These are phyloP conservation scores for Metroxylon sagu DNA, from an alignment of 176 grass and related monocot species.

Conservation along the genomic window DNA sequence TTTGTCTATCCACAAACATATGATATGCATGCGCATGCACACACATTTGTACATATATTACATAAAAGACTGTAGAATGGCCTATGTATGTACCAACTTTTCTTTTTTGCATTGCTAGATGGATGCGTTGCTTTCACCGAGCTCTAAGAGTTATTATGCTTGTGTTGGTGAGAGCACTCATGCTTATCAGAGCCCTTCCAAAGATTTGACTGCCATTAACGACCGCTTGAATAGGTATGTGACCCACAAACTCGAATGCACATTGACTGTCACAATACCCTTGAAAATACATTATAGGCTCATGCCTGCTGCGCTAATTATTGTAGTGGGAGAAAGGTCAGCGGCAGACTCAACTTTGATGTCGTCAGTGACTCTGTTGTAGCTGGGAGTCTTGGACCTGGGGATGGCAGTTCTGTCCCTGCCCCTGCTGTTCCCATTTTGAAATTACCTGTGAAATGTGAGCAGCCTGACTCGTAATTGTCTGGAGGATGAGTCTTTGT, in stretches of 20 bases:
- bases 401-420: conserved; percentile 24
- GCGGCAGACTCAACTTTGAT: conserved; percentile 60
- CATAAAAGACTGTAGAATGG: not conserved
- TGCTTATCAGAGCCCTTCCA: conserved; percentile 90
- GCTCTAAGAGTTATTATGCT: conserved; percentile 97
- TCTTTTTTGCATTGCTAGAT: conserved; percentile 29
- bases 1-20: too few species aligned
- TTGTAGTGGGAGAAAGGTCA: conserved; percentile 58
- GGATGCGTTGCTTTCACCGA: conserved; percentile 86
- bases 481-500: too few species aligned
- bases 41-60: too few species aligned
- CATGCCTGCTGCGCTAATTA: not conserved
- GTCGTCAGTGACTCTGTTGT: conserved; percentile 80
- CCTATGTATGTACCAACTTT: conserved; percentile 1
- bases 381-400: conserved; percentile 44
- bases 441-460: conserved; percentile 41
- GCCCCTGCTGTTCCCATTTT: conserved; percentile 1
- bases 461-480: conserved; percentile 44
- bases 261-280: too few species aligned
- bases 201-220: conserved; percentile 87
- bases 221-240: conserved; percentile 70
- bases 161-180: conserved; percentile 98
- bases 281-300: too few species aligned
- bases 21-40: too few species aligned
- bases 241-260: not conserved